Base-by-base conservation (phyloP, 345 rosid species). In the Citrus sp. region DNA sequence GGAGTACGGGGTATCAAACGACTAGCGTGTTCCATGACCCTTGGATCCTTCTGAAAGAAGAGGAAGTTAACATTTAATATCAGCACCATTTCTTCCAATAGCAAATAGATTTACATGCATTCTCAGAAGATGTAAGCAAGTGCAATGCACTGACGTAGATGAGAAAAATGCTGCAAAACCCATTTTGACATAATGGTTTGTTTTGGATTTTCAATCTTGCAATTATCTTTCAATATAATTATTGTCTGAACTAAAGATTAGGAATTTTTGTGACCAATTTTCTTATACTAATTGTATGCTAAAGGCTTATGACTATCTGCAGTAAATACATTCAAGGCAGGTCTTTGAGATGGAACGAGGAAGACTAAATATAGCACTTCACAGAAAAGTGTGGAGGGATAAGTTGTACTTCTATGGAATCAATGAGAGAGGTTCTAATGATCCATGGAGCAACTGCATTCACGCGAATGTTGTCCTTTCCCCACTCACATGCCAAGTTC, bases 401-500 rank as follows among this genome's bases (percentile, higher is more conserved):
- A 54, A 32, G 18, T 40, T 25, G 5, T 49, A 49, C 59, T 18
- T 22, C 9, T 14, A 14, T 58, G 18, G 68, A 25, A 12, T 82
- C 35, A 2, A 80, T 72, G 5, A 77, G 81, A 3, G 85, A 58
- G 75, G 91, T 88, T 42, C 49, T 83, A 76, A 77, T 86, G 4
- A 70, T 80, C 83, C 87, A 81, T 0, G 88, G 88, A 14, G 89
- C 88, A 25, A 88, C 88, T 3, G 80, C 40, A 74, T 88, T 87
- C 59, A 55, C 54, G n/a, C 89, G 84, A 77, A 86, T 85, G 6
- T 82, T 79, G 86, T 83, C 89, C 61, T 85, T 82, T 6, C 86
- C 88, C 91, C 91, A 86, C 80, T 86, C 89, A 40, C 85, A 82
- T 22, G 91, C 91, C 79, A 88, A 80, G 82, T 82, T 86, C 77